Base-by-base conservation (phyloP, 2,329 filamentous ascomycete genomes). In the Byssochlamys sp. region DNA sequence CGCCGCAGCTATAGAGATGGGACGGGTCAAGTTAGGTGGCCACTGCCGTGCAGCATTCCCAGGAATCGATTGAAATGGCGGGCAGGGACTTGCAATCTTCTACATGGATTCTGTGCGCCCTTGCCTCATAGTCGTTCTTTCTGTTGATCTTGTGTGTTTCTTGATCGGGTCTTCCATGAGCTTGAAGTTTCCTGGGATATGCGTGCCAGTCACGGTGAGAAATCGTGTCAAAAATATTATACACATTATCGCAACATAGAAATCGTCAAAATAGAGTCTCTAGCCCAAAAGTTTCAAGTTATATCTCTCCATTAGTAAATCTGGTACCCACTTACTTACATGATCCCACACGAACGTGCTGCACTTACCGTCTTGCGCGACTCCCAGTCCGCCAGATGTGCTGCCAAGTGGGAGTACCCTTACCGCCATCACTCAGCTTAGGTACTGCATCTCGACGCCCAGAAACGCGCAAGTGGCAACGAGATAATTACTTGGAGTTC, bases 21-120 rank as follows among this genome's bases (percentile, higher is more conserved):
- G 50, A 80, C 71, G 80, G 81, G 81, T 78, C 78, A 84, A 86
- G 80, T 70, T 78, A 81, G 82, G 78, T 83, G 82, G 75, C 78
- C 79, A 80, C 75, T 79, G 81, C 82, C 28, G 49, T 26, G 49
- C 49, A 51, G 49, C 49, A 51, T 51, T 51, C 27, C 49, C 49
- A 14, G 49, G 9, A 7, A 51, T 51, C 11, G 10, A 26, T n/a
- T 31, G 14, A 55, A 11, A 4, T 26, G 53, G 28, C 29, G 6
- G 52, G 25, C 19, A 24, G 9, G 3, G 27, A 52, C 52, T 25
- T 39, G 25, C 49, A 51, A 26, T 51, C 19, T 45, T 45, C 3
- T 19, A 2, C 7, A 45, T 45, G 39, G n/a, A 24, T 45, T 45
- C 39, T 24, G n/a, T 45, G 39, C n/a, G 6, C 19, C 9, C 39